Conservation (phyloP, 2,329 filamentous ascomycete species). For the Sclerotinia subarctica region DNA sequence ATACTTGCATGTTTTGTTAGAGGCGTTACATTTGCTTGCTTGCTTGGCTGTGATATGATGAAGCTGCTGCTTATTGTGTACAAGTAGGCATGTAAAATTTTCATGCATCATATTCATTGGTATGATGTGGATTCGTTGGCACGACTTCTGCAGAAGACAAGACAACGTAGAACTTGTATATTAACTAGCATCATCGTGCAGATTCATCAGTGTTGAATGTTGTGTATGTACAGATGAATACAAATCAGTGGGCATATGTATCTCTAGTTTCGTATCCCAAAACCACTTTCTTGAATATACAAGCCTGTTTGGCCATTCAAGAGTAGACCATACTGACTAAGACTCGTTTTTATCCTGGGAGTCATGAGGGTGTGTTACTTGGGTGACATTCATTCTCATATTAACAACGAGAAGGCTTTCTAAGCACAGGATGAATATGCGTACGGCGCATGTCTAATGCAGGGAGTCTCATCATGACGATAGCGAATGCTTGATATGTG, state of each 20-base stretch:
- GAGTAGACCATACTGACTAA: not conserved
- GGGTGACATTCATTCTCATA: constrained; percentile 13
- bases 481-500: not conserved
- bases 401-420: not conserved
- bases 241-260: not conserved
- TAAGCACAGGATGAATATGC: not conserved
- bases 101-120: too few species aligned
- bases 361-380: not conserved
- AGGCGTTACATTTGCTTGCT: not conserved
- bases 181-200: constrained; percentile 2
- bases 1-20: not conserved
- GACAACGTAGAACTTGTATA: not conserved
- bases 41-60: not conserved
- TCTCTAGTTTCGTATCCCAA: not conserved
- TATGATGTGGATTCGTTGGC: not conserved
- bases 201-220: not conserved
- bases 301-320: not conserved
- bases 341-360: not conserved
- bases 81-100: not conserved
- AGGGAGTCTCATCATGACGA: not conserved
- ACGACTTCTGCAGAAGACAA: not conserved
- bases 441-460: not conserved
- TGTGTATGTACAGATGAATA: not conserved
- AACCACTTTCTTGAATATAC: not conserved
- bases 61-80: not conserved